phyloP scores from a whole-genome alignment of 1,284 basidiomycete species.

The Ganoderma resinaceum region DNA sequence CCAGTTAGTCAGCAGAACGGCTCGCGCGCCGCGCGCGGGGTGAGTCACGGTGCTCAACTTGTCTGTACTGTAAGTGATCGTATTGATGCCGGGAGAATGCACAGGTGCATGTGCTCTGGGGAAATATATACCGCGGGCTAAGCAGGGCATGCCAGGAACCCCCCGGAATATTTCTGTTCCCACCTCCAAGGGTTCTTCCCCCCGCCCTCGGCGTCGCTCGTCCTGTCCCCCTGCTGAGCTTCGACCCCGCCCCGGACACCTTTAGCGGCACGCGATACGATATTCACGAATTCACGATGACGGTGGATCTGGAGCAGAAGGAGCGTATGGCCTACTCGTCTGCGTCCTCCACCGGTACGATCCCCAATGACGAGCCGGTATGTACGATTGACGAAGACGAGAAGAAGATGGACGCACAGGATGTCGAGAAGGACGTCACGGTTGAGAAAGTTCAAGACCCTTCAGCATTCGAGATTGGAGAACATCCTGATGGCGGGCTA shows the following conservation, averaged over 20 bases:
- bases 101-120: not conserved
- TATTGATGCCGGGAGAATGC: not conserved
- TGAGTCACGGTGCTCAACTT: not conserved
- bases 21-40: not conserved
- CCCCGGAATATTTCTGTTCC: not conserved
- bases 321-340: not conserved
- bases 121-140: not conserved
- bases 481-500: slow-evolving; percentile 47
- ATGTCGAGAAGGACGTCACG: not conserved
- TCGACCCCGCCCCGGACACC: not conserved
- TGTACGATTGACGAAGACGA: not conserved
- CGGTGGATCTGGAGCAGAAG: not conserved
- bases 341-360: slow-evolving; percentile 11
- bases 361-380: not conserved
- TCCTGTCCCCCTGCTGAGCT: not conserved
- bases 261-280: not conserved
- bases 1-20: not conserved
- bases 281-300: not conserved
- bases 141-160: not conserved
- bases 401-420: not conserved
- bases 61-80: not conserved
- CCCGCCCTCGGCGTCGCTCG: not conserved
- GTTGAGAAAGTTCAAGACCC: not conserved
- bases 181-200: not conserved
- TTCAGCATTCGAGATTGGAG: not conserved